phyloP scores from a whole-genome alignment of 2,329 filamentous ascomycete species.

The Didymella keratinophila region DNA sequence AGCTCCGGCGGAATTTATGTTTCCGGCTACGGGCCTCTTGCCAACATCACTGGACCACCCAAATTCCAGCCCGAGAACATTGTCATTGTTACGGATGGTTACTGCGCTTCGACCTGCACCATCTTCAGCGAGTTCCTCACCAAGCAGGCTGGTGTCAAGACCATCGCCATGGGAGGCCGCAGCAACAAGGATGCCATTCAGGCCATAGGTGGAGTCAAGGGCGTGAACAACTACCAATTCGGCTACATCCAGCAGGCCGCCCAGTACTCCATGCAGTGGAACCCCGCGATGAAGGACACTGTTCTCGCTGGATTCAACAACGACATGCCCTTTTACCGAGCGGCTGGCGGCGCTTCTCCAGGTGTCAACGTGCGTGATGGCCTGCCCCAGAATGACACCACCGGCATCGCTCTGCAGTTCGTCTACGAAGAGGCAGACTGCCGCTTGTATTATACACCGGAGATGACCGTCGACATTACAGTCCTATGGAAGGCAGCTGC shows the following conservation, averaged over 20 bases:
- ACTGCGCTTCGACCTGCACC: conserved; percentile 66
- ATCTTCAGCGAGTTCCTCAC: conserved; percentile 65
- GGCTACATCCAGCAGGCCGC: conserved; percentile 43
- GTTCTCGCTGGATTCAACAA: conserved; percentile 39
- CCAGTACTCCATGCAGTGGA: conserved; percentile 29
- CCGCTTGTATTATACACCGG: conserved; percentile 51
- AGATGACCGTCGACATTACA: conserved; percentile 52
- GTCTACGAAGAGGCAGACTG: conserved; percentile 52
- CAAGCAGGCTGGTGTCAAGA: conserved; percentile 62
- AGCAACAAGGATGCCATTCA: conserved; percentile 59
- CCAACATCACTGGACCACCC: conserved; percentile 54
- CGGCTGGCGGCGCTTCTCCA: conserved; percentile 16
- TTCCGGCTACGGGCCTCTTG: conserved; percentile 44
- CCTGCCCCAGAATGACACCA: conserved; percentile 40
- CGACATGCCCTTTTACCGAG: conserved; percentile 39
- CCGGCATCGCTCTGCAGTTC: conserved; percentile 49
- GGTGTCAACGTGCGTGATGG: conserved; percentile 50
- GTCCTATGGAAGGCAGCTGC: conserved; percentile 51
- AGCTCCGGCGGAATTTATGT: conserved; percentile 49
- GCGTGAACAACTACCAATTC: conserved; percentile 51
- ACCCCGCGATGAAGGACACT: conserved; percentile 38
- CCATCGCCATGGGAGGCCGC: conserved; percentile 61
- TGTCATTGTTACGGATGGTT: conserved; percentile 65
- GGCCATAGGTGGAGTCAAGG: conserved; percentile 63
- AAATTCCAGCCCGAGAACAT: conserved; percentile 63